phyloP scores from a whole-genome alignment of 2,329 filamentous ascomycete genomes.

The Parastagonospora avenae region DNA sequence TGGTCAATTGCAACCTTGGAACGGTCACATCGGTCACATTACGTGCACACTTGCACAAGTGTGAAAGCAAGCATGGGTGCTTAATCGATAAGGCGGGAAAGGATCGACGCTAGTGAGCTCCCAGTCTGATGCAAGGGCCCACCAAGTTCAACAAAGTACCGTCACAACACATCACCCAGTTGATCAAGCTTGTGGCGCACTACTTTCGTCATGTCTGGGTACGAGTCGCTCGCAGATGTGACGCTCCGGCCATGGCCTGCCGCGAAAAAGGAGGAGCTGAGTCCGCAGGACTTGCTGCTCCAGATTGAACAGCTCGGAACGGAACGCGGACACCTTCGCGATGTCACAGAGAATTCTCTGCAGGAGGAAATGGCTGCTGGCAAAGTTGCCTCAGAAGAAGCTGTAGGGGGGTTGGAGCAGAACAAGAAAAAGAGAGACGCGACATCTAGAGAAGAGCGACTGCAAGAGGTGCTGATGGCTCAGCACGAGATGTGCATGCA shows the following conservation, averaged over 20 bases:
- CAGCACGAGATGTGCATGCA: slow-evolving; percentile 50
- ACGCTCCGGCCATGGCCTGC: slow-evolving; percentile 69
- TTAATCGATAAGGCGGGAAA: slow-evolving; percentile 21
- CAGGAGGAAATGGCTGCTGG: slow-evolving; percentile 66
- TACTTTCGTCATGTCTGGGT: slow-evolving; percentile 26
- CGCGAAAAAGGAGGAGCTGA: slow-evolving; percentile 55
- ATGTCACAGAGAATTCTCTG: slow-evolving; percentile 75
- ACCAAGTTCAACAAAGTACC: slow-evolving; percentile 5
- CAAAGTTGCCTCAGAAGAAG: slow-evolving; percentile 47
- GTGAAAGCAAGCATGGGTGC: slow-evolving; percentile 3
- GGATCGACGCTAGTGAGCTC: slow-evolving; percentile 1
- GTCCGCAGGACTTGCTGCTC: slow-evolving; percentile 62
- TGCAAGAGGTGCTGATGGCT: slow-evolving; percentile 48
- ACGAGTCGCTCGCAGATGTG: slow-evolving; percentile 49
- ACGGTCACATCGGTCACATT: no score
- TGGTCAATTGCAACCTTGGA: not conserved
- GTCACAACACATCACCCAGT: slow-evolving; percentile 9
- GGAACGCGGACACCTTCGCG: slow-evolving; percentile 81
- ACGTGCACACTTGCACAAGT: not conserved
- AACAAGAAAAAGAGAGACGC: slow-evolving; percentile 47
- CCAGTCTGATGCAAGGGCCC: slow-evolving; percentile 17
- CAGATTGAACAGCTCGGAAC: slow-evolving; percentile 80
- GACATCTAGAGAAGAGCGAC: slow-evolving; percentile 37
- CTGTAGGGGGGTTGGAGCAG: slow-evolving; percentile 54
- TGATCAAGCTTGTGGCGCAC: not conserved